Percentiles rank a stretch among this genome's conserved stretches.
Evolutionary conservation across 2,329 filamentous ascomycete species (phyloP).

Genomic region (Ilyonectria mors-panacis): DNA sequence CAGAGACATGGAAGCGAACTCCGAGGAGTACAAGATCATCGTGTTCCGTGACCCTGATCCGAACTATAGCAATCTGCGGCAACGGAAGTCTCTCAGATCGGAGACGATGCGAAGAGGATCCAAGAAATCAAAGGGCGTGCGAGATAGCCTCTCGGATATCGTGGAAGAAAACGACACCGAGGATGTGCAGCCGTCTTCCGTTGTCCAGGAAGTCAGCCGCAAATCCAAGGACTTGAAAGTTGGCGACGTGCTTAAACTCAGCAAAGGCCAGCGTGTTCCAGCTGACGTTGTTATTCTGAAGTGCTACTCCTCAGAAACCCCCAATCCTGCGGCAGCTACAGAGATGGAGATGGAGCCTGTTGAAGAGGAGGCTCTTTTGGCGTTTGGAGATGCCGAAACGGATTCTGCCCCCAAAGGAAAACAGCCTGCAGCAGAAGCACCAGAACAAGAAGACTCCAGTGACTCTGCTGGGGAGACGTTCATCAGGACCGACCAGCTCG

Average conservation of each 20-base stretch:
- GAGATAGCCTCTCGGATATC: constrained; percentile 71
- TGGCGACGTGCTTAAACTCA: constrained; percentile 93
- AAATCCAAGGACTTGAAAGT: constrained; percentile 92
- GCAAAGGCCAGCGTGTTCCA: constrained; percentile 92
- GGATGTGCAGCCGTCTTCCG: constrained; percentile 60
- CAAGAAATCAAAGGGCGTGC: constrained; percentile 50
- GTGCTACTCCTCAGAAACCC: constrained; percentile 75
- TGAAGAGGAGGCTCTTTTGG: constrained; percentile 59
- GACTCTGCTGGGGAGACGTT: constrained; percentile 87
- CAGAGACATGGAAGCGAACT: constrained; percentile 94
- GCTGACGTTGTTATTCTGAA: constrained; percentile 95
- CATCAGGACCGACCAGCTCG: constrained; percentile 96
- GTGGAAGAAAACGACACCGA: constrained; percentile 73
- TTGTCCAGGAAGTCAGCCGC: constrained; percentile 78
- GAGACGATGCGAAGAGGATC: constrained; percentile 49
- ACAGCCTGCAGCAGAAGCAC: constrained; percentile 48
- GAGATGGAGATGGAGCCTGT: constrained; percentile 50
- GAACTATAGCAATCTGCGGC: constrained; percentile 57
- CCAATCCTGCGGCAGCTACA: constrained; percentile 48
- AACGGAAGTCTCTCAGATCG: constrained; percentile 61
- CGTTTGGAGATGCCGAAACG: constrained; percentile 57
- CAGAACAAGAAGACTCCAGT: constrained; percentile 50
- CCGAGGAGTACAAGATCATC: constrained; percentile 87
- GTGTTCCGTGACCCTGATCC: constrained; percentile 74
- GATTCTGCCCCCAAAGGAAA: constrained; percentile 54